Conservation (phyloP, 768 basidiomycete species). For the Suillus subaureus region DNA sequence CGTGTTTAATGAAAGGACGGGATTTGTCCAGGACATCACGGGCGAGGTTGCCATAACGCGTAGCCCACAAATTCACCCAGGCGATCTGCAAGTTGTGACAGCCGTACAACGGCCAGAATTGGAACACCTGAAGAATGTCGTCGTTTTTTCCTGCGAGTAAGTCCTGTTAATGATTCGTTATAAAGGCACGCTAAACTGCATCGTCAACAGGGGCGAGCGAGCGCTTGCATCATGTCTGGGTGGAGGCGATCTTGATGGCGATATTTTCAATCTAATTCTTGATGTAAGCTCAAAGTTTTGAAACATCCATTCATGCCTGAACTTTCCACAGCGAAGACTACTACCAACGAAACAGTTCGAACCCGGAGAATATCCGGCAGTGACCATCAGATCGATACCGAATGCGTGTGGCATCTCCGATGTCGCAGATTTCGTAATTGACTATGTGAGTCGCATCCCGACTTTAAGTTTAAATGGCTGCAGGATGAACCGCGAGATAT, state of each 20-base stretch:
- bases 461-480: neutral
- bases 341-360: conserved; percentile 19
- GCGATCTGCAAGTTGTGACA: conserved; percentile 43
- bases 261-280: conserved; percentile 56
- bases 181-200: neutral
- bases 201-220: conserved; percentile 40
- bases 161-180: too few relatives aligned
- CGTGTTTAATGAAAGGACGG: conserved; percentile 33
- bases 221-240: conserved; percentile 65
- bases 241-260: conserved; percentile 73
- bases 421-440: conserved; percentile 69
- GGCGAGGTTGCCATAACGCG: conserved; percentile 48
- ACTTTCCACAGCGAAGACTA: conserved; percentile 33
- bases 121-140: conserved; percentile 44
- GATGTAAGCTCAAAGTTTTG: conserved; percentile 19
- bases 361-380: conserved; percentile 55
- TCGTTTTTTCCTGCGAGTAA: conserved; percentile 53
- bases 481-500: neutral
- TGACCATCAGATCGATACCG: conserved; percentile 45
- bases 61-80: conserved; percentile 57
- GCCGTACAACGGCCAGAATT: conserved; percentile 46
- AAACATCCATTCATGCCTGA: neutral
- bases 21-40: conserved; percentile 28
- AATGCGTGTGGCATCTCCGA: conserved; percentile 59
- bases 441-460: conserved; percentile 50